These are phyloP conservation scores for Heritiera fomes DNA, from an alignment of 345 rosid species.

Conservation along the genomic window DNA sequence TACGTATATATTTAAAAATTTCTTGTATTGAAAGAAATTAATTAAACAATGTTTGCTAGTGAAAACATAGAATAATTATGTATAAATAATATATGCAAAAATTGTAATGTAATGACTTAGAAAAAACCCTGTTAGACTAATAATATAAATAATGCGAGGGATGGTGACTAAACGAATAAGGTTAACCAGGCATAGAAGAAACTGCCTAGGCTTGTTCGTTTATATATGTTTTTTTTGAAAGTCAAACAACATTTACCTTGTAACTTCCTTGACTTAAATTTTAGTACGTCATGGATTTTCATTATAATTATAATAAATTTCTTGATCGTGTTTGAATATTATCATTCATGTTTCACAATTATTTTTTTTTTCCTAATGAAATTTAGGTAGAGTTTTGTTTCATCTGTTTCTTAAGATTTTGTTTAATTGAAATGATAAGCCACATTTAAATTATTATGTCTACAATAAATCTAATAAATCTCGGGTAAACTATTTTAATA, in stretches of 20 bases:
- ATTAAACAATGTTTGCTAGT: background rate
- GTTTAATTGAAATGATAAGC: too few relatives aligned
- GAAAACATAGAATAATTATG: background rate
- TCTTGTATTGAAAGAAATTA: background rate
- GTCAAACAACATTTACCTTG: background rate
- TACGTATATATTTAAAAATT: background rate
- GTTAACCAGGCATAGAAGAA: slow-evolving; percentile 12
- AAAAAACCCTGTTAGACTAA: background rate
- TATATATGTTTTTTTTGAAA: background rate
- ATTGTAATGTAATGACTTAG: background rate
- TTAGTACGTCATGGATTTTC: background rate
- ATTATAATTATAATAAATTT: background rate
- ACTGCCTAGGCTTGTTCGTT: background rate
- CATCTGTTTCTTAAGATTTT: too few relatives aligned
- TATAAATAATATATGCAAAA: background rate
- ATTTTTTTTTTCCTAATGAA: background rate
- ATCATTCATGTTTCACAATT: too few relatives aligned
- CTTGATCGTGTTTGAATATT: too few relatives aligned
- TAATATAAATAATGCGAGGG: background rate
- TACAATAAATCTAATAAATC: too few relatives aligned
- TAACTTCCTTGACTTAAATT: background rate
- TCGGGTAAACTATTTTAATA: too few relatives aligned
- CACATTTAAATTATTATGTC: too few relatives aligned
- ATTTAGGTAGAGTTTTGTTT: background rate
- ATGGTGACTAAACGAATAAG: background rate